Conservation (phyloP, 78 protist genomes). For the Guillardia theta region DNA sequence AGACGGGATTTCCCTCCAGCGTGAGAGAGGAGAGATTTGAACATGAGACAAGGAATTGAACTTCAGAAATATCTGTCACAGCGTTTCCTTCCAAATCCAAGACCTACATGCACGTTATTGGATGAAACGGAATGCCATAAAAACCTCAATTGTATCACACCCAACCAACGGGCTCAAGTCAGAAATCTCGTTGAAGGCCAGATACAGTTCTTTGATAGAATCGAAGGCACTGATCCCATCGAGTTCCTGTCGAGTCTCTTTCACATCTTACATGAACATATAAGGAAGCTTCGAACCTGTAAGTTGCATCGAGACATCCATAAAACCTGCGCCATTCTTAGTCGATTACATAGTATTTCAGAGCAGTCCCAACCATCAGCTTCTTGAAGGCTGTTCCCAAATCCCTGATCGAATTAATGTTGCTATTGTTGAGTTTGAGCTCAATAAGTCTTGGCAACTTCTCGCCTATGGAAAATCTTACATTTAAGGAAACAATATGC, state of each 20-base stretch:
- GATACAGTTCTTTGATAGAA: background rate
- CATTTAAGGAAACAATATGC: background rate
- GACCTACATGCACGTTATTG: background rate
- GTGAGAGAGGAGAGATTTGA: background rate
- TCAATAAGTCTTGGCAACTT: background rate
- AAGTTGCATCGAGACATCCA: too few species aligned
- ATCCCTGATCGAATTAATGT: background rate
- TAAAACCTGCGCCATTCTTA: too few species aligned
- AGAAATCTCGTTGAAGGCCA: background rate
- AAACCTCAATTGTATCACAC: background rate
- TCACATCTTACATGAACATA: too few species aligned
- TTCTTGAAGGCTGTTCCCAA: background rate
- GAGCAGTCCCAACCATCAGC: too few species aligned
- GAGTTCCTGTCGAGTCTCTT: background rate
- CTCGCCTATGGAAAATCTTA: background rate
- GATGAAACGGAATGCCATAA: background rate
- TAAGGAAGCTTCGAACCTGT: too few species aligned
- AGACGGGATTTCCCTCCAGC: background rate
- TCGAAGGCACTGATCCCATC: slow-evolving; percentile 17
- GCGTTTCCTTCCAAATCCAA: background rate
- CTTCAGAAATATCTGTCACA: background rate
- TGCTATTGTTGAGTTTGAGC: slow-evolving; percentile 29
- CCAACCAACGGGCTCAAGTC: background rate
- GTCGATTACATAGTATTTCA: too few species aligned
- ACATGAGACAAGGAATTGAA: background rate